Base-by-base conservation (phyloP, 2,329 filamentous ascomycete genomes). In the Fusarium chlamydosporum region DNA sequence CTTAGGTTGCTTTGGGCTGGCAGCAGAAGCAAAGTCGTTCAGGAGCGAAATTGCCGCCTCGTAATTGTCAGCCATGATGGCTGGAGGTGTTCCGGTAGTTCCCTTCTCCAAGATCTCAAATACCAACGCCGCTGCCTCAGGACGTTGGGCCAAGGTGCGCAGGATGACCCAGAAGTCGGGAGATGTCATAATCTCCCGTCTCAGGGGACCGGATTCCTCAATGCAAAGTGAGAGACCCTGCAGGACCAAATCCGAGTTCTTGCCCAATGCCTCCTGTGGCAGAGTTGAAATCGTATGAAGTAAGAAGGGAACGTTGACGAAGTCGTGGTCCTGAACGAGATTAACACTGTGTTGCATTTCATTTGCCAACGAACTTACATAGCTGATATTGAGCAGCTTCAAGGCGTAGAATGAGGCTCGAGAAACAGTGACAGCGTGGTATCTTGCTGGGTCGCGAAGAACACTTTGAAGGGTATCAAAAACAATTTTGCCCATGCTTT, bases 151-250 rank as follows among this genome's bases (percentile, higher is more conserved):
- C 18, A 99, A 82, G 33, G 89, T 87, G 65, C 93, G 90, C 53
- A 99, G 83, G 15, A 97, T 92, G 7, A 91, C 91, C 96, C 96
- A 99, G 79, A 99, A 98, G 76, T 99, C 96, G 0, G 96, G 96
- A 18, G 95, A 98, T 15, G 93, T 95, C 80, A 97, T 96, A 71
- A 98, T 92, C 80, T 98, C 95, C 71, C 92, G 97, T 59, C 93
- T 89, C 29, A 99, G 82, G 13, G 92, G 89, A 27, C 90, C 89
- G 1, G 93, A 89, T 62, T 91, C 88, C 52, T 91, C 89, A 70
- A 97, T 92, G 74, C 94, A 97, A 43, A 90, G 84, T 43, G 90
- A 88, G 27, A 99, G 82, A 0, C 95, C 95, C 72, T 92, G 90
- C 18, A 97, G 83, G 1, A 96, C 88, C 6, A 93, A 87, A 33